Evolutionary conservation across 2,329 filamentous ascomycete species (phyloP).

Genomic region (Ophiostoma perfectum): DNA sequence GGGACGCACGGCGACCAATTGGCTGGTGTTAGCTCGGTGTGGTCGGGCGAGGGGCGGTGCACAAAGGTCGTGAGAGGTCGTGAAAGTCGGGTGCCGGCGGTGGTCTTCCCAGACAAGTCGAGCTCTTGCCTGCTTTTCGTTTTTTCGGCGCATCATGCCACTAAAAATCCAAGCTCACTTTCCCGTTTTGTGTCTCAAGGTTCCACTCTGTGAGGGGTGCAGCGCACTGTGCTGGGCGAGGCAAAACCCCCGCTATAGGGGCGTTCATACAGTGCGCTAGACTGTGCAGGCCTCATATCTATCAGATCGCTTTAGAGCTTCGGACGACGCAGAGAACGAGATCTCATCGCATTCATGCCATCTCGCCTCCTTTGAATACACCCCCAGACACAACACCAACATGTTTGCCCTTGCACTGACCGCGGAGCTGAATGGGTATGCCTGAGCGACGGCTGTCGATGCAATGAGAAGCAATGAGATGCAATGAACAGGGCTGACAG

Average conservation of each 20-base stretch:
- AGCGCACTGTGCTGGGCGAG: neutral
- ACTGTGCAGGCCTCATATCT: neutral
- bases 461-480: neutral
- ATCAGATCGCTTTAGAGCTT: neutral
- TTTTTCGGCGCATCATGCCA: slow-evolving; percentile 24
- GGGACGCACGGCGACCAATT: neutral
- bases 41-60: neutral
- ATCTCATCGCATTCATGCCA: neutral
- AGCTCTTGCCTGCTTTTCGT: neutral
- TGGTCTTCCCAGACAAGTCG: neutral
- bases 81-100: neutral
- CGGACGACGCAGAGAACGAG: neutral
- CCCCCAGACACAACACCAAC: neutral
- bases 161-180: slow-evolving; percentile 3
- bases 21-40: too few species aligned
- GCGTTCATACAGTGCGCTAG: neutral
- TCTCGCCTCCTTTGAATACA: neutral
- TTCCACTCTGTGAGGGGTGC: slow-evolving; percentile 4
- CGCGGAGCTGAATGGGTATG: slow-evolving; percentile 65
- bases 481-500: neutral
- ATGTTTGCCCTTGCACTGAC: slow-evolving; percentile 65
- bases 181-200: neutral
- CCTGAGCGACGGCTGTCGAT: slow-evolving; percentile 14
- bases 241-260: neutral
- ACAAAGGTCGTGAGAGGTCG: neutral